Evolutionary conservation across 1,139 yeast genomes (phyloP), one percentile per base, ranked within the genome.

Genomic region (Scheffersomyces insectosa): DNA sequence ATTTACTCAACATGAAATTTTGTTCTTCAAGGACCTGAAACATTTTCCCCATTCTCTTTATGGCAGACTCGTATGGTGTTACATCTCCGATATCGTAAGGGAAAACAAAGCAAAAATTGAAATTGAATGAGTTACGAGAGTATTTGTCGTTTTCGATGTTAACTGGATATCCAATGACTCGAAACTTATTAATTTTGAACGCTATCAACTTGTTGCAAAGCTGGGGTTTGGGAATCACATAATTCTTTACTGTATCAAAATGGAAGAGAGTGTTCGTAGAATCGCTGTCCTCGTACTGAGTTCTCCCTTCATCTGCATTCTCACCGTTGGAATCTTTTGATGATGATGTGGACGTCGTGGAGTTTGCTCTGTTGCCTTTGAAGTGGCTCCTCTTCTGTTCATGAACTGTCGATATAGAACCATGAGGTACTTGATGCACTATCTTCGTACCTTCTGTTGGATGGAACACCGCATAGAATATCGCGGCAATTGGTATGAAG

Each of bases 391-490:
- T 9, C 15, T 32, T 27, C 29, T 28, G 28, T 35, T 38, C 25
- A 55, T 55, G 29, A 67, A 31, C 60, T 4, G 66, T 50, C 12
- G 62, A 63, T 73, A 79, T 47, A 72, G 77, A 42, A 77, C 89
- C 47, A 76, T 77, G 45, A 1, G 99, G 99, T 1, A 89, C 96
- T 59, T 95, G 97, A 55, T 88, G 88, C 3, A 88, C 79, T n/a
- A 93, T 91, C 62, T 90, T 88, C 0, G 99, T 86, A 1, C 99
- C 99, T 56, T 89, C 96, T 0, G 93, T 87, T 0, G 97, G 97
- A 57, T 95, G 97, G 65, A 93, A 93, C 0, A 88, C 88, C 0
- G 97, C 83, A 63, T 89, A 93, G 63, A 93, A 91, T 37, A 90
- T 76, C 2, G 97, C 95, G 46, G 82, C 76, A 29, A 93, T 90